A percentile compares a stretch with the other conserved stretches of the same genome.
These are phyloP conservation scores for Melaleuca alternifolia DNA, from an alignment of 345 rosid genomes.

Conservation along the genomic window DNA sequence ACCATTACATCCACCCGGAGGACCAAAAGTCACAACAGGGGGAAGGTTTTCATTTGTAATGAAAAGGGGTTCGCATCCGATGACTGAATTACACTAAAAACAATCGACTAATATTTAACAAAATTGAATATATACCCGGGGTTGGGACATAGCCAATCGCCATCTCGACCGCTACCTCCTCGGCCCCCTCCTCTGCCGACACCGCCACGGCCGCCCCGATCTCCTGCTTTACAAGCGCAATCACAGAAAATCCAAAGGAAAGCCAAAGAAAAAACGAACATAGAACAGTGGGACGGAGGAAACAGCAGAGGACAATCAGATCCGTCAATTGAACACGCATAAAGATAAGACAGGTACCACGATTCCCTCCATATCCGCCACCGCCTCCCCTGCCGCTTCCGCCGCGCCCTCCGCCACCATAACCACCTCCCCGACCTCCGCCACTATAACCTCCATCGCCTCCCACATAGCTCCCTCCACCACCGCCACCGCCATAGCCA, in stretches of 20 bases:
- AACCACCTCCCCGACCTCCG: conserved; percentile 2
- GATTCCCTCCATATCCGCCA: conserved; percentile 50
- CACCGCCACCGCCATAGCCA: conserved; percentile 34
- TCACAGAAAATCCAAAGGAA: conserved; percentile 13
- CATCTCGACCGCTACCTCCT: conserved; percentile 81
- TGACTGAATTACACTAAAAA: not conserved
- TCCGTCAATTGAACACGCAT: not conserved
- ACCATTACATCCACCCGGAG: not conserved
- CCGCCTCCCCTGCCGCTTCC: conserved; percentile 25
- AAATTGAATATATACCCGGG: conserved; percentile 41
- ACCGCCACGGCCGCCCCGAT: conserved; percentile 69
- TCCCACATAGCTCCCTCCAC: conserved; percentile 36
- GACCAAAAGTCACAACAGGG: not conserved
- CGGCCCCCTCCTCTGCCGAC: conserved; percentile 55
- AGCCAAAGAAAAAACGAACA: not conserved
- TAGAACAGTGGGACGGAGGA: not conserved
- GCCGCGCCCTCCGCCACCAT: not conserved
- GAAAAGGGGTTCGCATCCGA: not conserved
- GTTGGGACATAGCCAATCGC: conserved; percentile 94
- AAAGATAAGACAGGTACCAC: conserved; percentile 18
- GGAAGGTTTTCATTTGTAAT: not conserved
- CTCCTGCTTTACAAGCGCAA: conserved; percentile 61
- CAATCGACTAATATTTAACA: not conserved
- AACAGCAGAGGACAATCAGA: not conserved
- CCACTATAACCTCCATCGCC: conserved; percentile 32